Evolutionary conservation across 1,284 basidiomycete species (phyloP).

Genomic region (Cryptococcus sp.): DNA sequence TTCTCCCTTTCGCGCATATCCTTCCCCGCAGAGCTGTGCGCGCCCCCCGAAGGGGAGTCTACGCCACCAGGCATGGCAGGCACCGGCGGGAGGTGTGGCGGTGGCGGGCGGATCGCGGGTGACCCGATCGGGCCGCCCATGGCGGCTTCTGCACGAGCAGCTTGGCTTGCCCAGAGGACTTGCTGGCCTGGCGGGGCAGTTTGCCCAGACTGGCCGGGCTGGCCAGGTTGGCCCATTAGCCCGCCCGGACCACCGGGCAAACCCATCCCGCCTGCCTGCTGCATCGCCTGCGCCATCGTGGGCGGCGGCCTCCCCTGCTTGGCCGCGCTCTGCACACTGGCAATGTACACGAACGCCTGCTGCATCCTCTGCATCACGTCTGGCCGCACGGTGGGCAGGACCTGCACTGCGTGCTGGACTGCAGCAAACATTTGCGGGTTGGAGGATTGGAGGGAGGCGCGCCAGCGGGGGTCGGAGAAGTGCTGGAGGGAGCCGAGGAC

Average conservation of each 20-base stretch:
- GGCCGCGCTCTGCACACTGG: background rate
- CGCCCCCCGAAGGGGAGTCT: conserved; percentile 8
- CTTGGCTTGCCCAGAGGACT: conserved; percentile 15
- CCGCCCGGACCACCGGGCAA: background rate
- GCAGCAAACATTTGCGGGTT: conserved; percentile 28
- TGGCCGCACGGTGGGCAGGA: conserved; percentile 27
- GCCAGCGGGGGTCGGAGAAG: conserved; percentile 31
- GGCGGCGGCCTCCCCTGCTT: no score
- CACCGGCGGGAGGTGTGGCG: conserved; percentile 20
- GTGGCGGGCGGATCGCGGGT: conserved; percentile 24
- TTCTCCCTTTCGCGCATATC: background rate
- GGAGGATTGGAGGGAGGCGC: conserved; percentile 29
- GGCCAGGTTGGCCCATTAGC: background rate
- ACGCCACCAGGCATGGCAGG: conserved; percentile 9
- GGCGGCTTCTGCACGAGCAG: conserved; percentile 8
- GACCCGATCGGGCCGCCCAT: conserved; percentile 3
- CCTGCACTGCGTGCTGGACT: conserved; percentile 17
- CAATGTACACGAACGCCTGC: conserved; percentile 22
- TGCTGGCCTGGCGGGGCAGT: conserved; percentile 3
- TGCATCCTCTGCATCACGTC: conserved; percentile 42
- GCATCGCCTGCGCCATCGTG: background rate
- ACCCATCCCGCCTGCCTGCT: background rate
- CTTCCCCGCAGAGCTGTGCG: no score
- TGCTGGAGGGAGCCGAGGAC: conserved; percentile 28
- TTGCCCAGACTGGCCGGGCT: conserved; percentile 16